Evolutionary conservation across 2,329 filamentous ascomycete species (phyloP), one percentile per base, ranked within the genome.

Genomic region (Aspergillus tubingensis): DNA sequence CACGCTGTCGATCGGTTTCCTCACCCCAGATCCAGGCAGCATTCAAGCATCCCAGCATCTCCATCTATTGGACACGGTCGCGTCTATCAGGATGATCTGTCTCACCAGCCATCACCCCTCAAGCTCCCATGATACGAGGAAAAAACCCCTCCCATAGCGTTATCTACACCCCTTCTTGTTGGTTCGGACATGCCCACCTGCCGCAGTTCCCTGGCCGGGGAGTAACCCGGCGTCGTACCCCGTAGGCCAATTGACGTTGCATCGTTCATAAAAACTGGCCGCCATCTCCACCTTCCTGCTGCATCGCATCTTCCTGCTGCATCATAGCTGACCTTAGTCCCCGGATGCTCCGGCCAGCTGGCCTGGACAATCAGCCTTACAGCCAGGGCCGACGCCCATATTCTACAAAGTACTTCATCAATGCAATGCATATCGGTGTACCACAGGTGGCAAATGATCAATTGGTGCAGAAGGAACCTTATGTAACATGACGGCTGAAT

Each of bases 41-140:
- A 25, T 10, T 8, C 25, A 17, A 50, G 25, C 30, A 36, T 27
- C 47, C 47, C 25, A 30, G 25, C 23, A 50, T 50, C 47, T 19
- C n/a, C 47, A 50, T n/a, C 39, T 11, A n/a, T 38, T 38, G 27
- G 27, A 19, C 32, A 23, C 13, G 23, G n/a, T 27, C n/a, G 15
- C 47, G 47, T 50, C 47, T 32, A 50, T 50, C 47, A 50, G 25
- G 47, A 25, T 30, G 47, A 50, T 50, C 47, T n/a, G 27, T 30
- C 25, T 32, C 25, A 36, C 25, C 25, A 17, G 15, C 25, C 23
- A 50, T 17, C n/a, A 8, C 30, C 47, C 25, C 7, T 17, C 15
- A 8, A 30, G 47, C 47, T 50, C 47, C 47, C 47, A 54, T 65
- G 64, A 67, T 67, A 67, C 65, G 65, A 66, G 65, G 65, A 65